These are phyloP conservation scores for Pseudopyrenochaeta lycopersici DNA, from an alignment of 2,329 filamentous ascomycete species.

Conservation along the genomic window DNA sequence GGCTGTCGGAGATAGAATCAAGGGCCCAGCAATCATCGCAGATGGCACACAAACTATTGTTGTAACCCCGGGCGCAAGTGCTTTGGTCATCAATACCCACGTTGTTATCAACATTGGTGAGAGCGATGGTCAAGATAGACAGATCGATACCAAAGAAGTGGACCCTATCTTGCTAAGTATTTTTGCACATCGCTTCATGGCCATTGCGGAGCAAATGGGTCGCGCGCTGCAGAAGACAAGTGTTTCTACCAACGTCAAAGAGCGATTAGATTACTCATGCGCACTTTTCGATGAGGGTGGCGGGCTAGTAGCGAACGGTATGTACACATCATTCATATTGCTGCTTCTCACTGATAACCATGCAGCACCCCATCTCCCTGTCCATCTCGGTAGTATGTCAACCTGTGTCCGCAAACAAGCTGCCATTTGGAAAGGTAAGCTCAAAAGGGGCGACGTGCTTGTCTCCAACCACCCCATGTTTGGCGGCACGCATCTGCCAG, in stretches of 20 bases:
- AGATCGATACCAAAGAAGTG: constrained; percentile 64
- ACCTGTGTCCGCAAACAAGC: constrained; percentile 82
- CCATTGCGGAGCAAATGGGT: constrained; percentile 86
- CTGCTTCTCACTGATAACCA: constrained; percentile 10
- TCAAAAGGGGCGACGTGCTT: constrained; percentile 82
- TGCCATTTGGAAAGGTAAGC: constrained; percentile 79
- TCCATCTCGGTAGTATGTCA: constrained; percentile 86
- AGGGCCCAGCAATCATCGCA: constrained; percentile 85
- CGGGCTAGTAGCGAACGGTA: constrained; percentile 76
- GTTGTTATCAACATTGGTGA: constrained; percentile 86
- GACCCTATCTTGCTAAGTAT: constrained; percentile 82
- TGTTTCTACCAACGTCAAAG: constrained; percentile 82
- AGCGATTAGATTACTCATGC: constrained; percentile 83
- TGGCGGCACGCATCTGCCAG: constrained; percentile 83
- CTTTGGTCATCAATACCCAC: constrained; percentile 83
- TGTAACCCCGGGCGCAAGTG: constrained; percentile 79
- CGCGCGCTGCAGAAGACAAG: constrained; percentile 80
- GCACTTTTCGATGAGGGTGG: constrained; percentile 81
- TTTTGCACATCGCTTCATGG: constrained; percentile 85
- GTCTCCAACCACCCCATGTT: constrained; percentile 87
- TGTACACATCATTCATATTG: constrained; percentile 1
- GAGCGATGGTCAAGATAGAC: constrained; percentile 58
- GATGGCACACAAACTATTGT: constrained; percentile 93
- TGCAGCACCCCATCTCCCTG: constrained; percentile 76
- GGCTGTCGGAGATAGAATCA: constrained; percentile 73